These are phyloP conservation scores for Radiomyces spectabilis DNA, from an alignment of 192 early-diverging fungal genomes.

Conservation along the genomic window DNA sequence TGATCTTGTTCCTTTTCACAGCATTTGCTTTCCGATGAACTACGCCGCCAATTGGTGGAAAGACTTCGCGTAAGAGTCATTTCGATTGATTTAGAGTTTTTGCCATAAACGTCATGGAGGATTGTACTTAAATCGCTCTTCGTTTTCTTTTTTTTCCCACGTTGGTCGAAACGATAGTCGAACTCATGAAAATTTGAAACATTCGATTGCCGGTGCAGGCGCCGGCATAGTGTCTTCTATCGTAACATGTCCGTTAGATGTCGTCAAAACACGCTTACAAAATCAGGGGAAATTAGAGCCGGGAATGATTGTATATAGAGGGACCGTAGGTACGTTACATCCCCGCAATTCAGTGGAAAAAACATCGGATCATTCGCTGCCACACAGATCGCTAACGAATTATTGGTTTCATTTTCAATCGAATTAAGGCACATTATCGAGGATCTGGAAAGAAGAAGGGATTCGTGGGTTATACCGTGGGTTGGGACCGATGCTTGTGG, in stretches of 20 bases:
- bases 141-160: not conserved
- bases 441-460: conserved; percentile 80
- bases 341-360: too few species aligned
- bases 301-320: conserved; percentile 36
- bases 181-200: conserved; percentile 51
- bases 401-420: not conserved
- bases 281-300: conserved; percentile 53
- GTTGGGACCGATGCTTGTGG: conserved; percentile 78
- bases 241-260: conserved; percentile 83
- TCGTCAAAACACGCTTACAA: conserved; percentile 89
- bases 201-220: conserved; percentile 73
- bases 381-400: not conserved
- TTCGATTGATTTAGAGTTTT: not conserved
- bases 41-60: conserved; percentile 2
- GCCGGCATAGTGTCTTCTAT: conserved; percentile 75
- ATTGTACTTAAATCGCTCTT: not conserved
- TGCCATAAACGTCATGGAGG: not conserved
- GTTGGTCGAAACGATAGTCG: not conserved
- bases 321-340: conserved; percentile 39
- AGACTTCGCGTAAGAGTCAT: conserved; percentile 2
- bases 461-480: conserved; percentile 86
- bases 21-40: not conserved
- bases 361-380: not conserved
- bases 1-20: too few species aligned
- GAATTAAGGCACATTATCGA: conserved; percentile 49